Evolutionary conservation across 2,329 filamentous ascomycete genomes (phyloP).

Genomic region (Penicillium brasilianum): DNA sequence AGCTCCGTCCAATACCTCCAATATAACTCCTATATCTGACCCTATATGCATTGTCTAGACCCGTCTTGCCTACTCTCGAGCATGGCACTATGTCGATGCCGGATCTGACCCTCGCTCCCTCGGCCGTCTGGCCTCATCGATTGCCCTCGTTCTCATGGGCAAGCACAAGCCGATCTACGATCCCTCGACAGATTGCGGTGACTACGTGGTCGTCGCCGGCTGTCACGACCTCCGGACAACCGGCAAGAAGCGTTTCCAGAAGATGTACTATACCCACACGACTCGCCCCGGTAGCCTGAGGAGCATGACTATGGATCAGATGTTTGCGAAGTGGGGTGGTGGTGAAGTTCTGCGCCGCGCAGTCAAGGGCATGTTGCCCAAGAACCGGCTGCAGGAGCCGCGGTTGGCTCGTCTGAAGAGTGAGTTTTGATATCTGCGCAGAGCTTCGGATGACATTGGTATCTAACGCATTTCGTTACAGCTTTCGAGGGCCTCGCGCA

Average conservation of each 20-base stretch:
- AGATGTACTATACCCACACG: constrained; percentile 93
- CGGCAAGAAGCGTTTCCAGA: constrained; percentile 90
- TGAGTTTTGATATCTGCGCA: constrained; percentile 41
- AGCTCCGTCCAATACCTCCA: background rate
- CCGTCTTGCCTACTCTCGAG: constrained; percentile 90
- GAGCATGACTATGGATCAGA: constrained; percentile 88
- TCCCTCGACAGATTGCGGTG: constrained; percentile 96
- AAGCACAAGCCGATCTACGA: constrained; percentile 99
- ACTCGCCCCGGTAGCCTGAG: constrained; percentile 86
- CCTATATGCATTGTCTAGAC: constrained; percentile 66
- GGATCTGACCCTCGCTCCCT: constrained; percentile 74
- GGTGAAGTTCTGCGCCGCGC: constrained; percentile 89
- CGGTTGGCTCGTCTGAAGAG: constrained; percentile 84
- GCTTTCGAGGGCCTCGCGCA: constrained; percentile 92
- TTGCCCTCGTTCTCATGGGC: constrained; percentile 89
- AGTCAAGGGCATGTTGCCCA: constrained; percentile 95
- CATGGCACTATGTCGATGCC: constrained; percentile 91
- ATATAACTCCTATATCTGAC: constrained; percentile 7
- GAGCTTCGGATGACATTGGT: background rate
- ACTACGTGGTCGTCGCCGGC: constrained; percentile 94
- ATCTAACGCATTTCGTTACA: constrained; percentile 34
- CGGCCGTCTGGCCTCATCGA: constrained; percentile 84
- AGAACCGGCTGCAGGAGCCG: constrained; percentile 90
- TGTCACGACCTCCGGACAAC: constrained; percentile 87
- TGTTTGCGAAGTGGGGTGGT: constrained; percentile 94